Evolutionary conservation across 495 filamentous ascomycete genomes (phyloP), one percentile per base, ranked within the genome.

Genomic region (Apiosordaria backusii): DNA sequence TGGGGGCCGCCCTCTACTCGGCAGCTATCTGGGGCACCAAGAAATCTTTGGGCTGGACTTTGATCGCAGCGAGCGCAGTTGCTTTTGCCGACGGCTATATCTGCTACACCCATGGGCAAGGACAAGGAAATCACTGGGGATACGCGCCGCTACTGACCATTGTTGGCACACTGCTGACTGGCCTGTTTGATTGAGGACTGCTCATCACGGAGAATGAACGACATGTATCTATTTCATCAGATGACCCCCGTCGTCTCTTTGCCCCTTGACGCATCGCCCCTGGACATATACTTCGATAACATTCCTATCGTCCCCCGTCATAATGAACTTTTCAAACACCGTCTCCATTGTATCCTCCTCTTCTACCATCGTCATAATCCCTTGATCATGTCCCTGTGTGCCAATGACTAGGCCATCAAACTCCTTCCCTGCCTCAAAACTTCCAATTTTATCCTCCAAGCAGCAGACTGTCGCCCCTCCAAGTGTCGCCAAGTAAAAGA

Each of bases 241-340:
- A 2, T 45, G 35, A 15, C 3, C 10, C 9, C 3, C 35, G 10
- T 13, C 3, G 35, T 7, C 35, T 45, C 35, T 45, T 45, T 45
- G 9, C 21, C 68, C 66, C 59, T 67, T 74, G 13, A 88, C 82
- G 35, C 74, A 73, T 21, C 79, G 74, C 22, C 86, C 87, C n/a
- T 78, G 64, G 1, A 89, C 83, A 75, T 80, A 89, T 3, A 88
- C 86, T 50, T 79, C 70, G 4, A 70, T 74, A 63, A 89, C 86
- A 70, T 88, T 88, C 18, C 87, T 75, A 71, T 89, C 87, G 68
- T 89, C 87, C 0, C 86, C 86, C 9, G 85, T 88, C 85, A 88
- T 87, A 13, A 89, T 57, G 58, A 88, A 89, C 69, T 88, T 89
- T 64, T 89, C 85, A 65, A 89, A 87, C 50, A 86, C 78, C 1